Conservation (phyloP, 2,329 filamentous ascomycete genomes). For the Cordyceps tenuipes region DNA sequence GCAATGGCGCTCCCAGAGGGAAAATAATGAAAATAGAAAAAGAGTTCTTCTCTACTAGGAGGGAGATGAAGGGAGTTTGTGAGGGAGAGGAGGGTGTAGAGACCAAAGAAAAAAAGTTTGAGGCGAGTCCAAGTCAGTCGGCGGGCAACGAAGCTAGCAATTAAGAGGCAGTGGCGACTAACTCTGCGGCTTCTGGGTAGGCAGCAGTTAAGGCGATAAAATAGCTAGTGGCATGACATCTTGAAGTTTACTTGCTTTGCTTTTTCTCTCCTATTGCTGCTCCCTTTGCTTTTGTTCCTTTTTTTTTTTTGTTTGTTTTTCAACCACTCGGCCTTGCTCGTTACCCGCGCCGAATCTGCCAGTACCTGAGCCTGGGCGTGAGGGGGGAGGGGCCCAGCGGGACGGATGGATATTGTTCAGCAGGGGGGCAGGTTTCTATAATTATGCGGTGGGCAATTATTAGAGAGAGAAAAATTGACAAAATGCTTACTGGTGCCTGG, state of each 20-base stretch:
- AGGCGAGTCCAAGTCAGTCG: background rate
- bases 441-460: background rate
- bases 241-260: background rate
- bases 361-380: background rate
- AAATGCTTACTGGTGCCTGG: background rate
- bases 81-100: background rate
- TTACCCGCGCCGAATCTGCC: background rate
- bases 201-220: background rate
- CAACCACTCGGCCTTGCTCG: background rate
- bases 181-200: too few relatives aligned
- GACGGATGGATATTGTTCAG: background rate
- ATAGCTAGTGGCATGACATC: background rate
- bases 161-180: background rate
- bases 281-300: background rate
- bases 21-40: background rate
- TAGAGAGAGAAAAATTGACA: background rate
- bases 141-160: slow-evolving; percentile 1
- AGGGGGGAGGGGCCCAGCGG: background rate
- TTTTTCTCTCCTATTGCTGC: background rate
- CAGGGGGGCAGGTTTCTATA: background rate
- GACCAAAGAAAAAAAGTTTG: slow-evolving; percentile 5
- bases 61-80: background rate
- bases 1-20: background rate
- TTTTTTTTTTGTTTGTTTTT: background rate
- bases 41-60: background rate